Evolutionary conservation across 495 filamentous ascomycete genomes (phyloP), one percentile per base, ranked within the genome.

Genomic region (Aspergillus leporis): DNA sequence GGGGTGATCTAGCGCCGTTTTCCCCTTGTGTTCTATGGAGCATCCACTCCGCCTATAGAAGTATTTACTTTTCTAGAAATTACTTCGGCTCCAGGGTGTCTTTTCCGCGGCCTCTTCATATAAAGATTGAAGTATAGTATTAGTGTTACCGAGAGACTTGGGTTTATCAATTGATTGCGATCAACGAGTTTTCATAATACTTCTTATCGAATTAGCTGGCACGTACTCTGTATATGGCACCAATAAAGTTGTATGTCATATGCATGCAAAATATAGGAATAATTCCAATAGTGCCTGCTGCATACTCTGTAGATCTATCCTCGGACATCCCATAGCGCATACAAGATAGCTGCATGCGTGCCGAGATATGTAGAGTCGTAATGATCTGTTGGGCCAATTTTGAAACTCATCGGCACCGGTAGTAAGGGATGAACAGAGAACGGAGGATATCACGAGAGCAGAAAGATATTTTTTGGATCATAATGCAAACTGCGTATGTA

Each of bases 1-100:
- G 53, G 46, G 53, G 43, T 60, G 40, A 52, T 43, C 43, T 47
- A 38, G 55, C 22, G 31, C 30, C 38, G 13, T 52, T 34, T 45
- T 16, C 21, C 13, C 21, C n/a, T 34, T 51, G 55, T 22, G n/a
- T 49, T 58, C 55, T 48, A 31, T 36, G 45, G 25, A 14, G 23
- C n/a, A 31, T 18, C 34, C 34, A 12, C 34, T 45, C 52, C 19
- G 4, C 0, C 21, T 47, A 23, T 47, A 7, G 19, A 16, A 36
- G 3, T 45, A 5, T 21, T 21, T 19, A 9, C 13, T 5, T 5
- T 45, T 45, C 41, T 19, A 45, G n/a, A 45, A 43, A 19, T 18
- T 9, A 19, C 41, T 14, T 14, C 14, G 7, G 6, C 18, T 8
- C 2, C 6, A 14, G 16, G 36, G 12, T 40, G 16, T 3, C 36